A percentile compares a stretch with the other conserved stretches of the same genome.
Conservation (phyloP, 352 stramenopile genomes). For the Phytophthora litchii region DNA sequence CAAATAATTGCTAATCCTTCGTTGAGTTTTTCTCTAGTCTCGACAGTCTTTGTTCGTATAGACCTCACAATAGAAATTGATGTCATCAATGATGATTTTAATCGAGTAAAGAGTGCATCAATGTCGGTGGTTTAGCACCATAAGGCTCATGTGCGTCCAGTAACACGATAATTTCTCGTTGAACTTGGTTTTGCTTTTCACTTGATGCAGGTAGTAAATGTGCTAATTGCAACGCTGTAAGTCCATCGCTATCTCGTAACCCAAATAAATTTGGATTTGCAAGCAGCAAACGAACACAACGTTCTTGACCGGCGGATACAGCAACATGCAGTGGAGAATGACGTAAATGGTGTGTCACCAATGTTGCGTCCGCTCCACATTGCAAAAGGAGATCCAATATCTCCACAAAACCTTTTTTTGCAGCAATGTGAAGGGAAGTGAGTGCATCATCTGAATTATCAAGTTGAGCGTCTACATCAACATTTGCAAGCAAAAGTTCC, state of each 20-base stretch:
- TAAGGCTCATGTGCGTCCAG: constrained; percentile 28
- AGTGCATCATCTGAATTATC: constrained; percentile 24
- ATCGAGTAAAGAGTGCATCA: background rate
- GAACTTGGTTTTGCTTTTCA: background rate
- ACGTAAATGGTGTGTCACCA: constrained; percentile 23
- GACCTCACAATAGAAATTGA: too few relatives aligned
- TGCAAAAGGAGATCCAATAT: constrained; percentile 47
- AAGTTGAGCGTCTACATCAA: constrained; percentile 35
- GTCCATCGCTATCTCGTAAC: constrained; percentile 25
- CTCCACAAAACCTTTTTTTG: constrained; percentile 17
- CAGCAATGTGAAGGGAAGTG: constrained; percentile 45
- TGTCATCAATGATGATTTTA: too few relatives aligned
- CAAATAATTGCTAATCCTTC: too few relatives aligned
- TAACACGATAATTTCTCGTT: constrained; percentile 31
- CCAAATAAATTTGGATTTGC: constrained; percentile 10
- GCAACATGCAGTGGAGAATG: constrained; percentile 43
- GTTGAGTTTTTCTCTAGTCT: too few relatives aligned
- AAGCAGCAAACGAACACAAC: constrained; percentile 31
- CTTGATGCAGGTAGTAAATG: constrained; percentile 4
- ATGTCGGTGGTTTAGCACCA: background rate
- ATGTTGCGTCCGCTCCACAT: constrained; percentile 36
- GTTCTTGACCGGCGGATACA: constrained; percentile 14
- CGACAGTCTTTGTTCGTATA: too few relatives aligned
- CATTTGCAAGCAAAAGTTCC: constrained; percentile 39
- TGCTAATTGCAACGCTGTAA: constrained; percentile 39